A percentile compares a stretch with the other conserved stretches of the same genome.
Evolutionary conservation across 192 early-diverging fungal species (phyloP).

Genomic region (Backusella morwellensis): DNA sequence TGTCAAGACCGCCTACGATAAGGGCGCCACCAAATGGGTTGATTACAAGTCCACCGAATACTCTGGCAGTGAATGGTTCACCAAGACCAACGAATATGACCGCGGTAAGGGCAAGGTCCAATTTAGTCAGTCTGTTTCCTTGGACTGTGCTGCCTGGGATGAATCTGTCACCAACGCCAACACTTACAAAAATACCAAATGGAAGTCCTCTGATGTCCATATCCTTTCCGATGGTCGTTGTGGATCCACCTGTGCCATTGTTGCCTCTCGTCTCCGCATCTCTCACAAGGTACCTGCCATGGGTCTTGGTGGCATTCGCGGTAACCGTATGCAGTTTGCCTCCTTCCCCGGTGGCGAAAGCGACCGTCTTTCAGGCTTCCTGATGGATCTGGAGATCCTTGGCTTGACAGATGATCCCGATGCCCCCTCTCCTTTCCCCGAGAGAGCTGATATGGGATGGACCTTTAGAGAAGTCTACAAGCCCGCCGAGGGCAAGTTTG

Average conservation of each 20-base stretch:
- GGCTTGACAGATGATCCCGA: constrained; percentile 24
- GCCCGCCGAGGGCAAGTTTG: not conserved
- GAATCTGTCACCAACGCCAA: constrained; percentile 4
- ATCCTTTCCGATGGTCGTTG: constrained; percentile 39
- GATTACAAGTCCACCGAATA: constrained; percentile 28
- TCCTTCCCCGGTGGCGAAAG: constrained; percentile 43
- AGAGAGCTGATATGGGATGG: constrained; percentile 38
- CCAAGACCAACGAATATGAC: constrained; percentile 14
- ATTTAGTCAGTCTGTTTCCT: constrained; percentile 28
- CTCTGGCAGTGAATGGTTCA: constrained; percentile 23
- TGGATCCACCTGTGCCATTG: constrained; percentile 39
- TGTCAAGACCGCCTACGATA: constrained; percentile 23
- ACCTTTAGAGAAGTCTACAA: constrained; percentile 36
- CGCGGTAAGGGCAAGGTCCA: constrained; percentile 20
- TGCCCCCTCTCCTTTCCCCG: constrained; percentile 33
- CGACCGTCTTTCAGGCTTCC: constrained; percentile 30
- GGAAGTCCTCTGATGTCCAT: constrained; percentile 25
- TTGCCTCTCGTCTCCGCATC: constrained; percentile 32
- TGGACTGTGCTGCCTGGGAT: constrained; percentile 30
- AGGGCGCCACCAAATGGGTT: constrained; percentile 22
- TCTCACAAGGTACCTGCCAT: constrained; percentile 33
- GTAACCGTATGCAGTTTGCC: constrained; percentile 40
- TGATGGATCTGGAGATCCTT: constrained; percentile 24
- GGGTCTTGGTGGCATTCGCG: constrained; percentile 34
- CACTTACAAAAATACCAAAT: constrained; percentile 16